Evolutionary conservation across 805 yeast species (phyloP).

Genomic region (Pichia heedii): DNA sequence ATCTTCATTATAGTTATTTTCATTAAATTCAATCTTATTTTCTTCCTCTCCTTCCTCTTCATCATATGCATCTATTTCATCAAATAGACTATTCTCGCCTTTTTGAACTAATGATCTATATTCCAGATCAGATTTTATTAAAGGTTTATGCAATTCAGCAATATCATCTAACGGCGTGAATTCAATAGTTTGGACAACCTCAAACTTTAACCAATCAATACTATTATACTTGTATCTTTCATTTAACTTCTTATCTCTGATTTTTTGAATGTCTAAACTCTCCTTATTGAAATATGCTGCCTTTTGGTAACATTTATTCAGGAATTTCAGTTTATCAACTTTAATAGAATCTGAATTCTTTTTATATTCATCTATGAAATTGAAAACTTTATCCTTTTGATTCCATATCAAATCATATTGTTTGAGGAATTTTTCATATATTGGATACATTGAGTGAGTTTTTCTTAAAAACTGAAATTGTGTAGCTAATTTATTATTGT

Average conservation of each 20-base stretch:
- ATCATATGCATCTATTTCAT: conserved; percentile 11
- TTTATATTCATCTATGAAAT: conserved; percentile 10
- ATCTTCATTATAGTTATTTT: background rate
- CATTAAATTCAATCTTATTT: background rate
- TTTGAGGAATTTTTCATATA: conserved; percentile 40
- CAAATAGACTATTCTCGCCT: conserved; percentile 12
- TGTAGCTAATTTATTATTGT: conserved; percentile 28
- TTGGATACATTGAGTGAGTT: conserved; percentile 49
- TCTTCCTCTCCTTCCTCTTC: conserved; percentile 1
- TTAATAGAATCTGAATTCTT: conserved; percentile 6
- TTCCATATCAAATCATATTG: conserved; percentile 44
- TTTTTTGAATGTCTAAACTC: conserved; percentile 25
- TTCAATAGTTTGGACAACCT: conserved; percentile 57
- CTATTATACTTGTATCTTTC: conserved; percentile 55
- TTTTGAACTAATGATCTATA: conserved; percentile 52
- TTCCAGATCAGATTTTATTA: conserved; percentile 49
- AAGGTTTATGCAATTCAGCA: conserved; percentile 46
- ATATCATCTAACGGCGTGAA: conserved; percentile 55
- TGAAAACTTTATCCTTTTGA: conserved; percentile 13
- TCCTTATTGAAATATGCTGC: conserved; percentile 43
- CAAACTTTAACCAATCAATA: conserved; percentile 84
- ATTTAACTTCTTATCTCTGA: conserved; percentile 25
- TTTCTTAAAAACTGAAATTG: conserved; percentile 63
- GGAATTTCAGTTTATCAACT: conserved; percentile 24
- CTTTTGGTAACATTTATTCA: conserved; percentile 41